Evolutionary conservation across 345 rosid species (phyloP), one percentile per base, ranked within the genome.

Genomic region (Viola odorata): DNA sequence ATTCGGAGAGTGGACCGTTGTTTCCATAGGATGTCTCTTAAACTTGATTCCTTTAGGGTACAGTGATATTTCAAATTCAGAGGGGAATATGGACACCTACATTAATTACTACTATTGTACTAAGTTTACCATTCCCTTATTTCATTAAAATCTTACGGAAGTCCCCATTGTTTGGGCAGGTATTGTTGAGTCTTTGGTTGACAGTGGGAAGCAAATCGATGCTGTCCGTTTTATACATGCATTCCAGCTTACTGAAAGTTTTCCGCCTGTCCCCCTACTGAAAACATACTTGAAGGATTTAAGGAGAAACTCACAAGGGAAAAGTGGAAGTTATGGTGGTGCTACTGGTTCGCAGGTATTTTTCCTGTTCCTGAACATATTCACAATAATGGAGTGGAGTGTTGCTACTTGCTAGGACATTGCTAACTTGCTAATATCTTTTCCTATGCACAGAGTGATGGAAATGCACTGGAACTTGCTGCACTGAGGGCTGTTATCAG

Each of bases 251-350:
- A 48, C 73, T 4, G 84, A 80, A 57, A 70, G 57, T 37, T 82
- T 75, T 50, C 90, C 83, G 15, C 75, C 81, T 37, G 90, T 84
- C 56, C 83, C 83, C 39, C 73, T 84, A 3, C 66, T 82, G 41
- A 82, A 78, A 77, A 65, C 78, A n/a, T 82, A 68, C 76, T 67
- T 84, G 74, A 74, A 78, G 74, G 86, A 78, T 41, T 58, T 72
- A 39, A 70, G 86, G 75, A 81, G 84, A 70, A 79, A 77, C 65
- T 80, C 81, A 8, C 86, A 84, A 68, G 84, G 82, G 51, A 74
- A 68, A 62, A 73, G 78, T 40, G 72, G 69, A 58, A 67, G 65
- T 44, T 41, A 66, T 1, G 70, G 58, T 48, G 78, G 68, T 62
- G 63, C 72, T 5, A 50, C 71, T 58, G 72, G 61, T 61, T 61